Percentiles rank a stretch among this genome's conserved stretches.
Evolutionary conservation across 331 rosid genomes (phyloP).

Genomic region (Pyrus hybrid): DNA sequence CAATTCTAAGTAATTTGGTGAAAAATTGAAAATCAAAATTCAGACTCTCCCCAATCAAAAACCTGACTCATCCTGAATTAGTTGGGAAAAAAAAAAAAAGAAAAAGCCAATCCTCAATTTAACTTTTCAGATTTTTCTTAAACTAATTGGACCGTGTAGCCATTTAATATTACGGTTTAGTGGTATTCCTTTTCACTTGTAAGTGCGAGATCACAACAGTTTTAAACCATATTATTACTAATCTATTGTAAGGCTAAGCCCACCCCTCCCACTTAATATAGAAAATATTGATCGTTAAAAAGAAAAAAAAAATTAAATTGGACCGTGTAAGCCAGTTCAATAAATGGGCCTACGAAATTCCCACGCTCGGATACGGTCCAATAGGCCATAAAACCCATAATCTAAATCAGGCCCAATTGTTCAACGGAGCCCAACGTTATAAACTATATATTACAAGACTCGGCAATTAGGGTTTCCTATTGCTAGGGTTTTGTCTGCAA

Average conservation of each 20-base stretch:
- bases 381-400: not conserved
- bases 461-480: not conserved
- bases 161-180: too few species aligned
- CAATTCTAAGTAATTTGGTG: too few species aligned
- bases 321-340: not conserved
- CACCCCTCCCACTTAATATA: rapidly evolving
- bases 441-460: not conserved
- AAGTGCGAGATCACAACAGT: too few species aligned
- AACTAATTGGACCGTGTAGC: not conserved
- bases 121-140: too few species aligned
- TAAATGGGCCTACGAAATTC: not conserved
- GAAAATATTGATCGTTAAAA: too few species aligned
- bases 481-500: conserved; percentile 9
- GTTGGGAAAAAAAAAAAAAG: too few species aligned
- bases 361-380: not conserved
- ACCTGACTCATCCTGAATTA: too few species aligned
- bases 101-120: too few species aligned
- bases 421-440: not conserved
- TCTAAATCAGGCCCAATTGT: not conserved
- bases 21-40: too few species aligned
- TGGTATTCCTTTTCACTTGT: rapidly evolving
- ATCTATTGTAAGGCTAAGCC: rapidly evolving
- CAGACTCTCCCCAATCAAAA: too few species aligned
- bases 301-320: too few species aligned
- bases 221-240: too few species aligned